Percentiles rank a stretch among this genome's conserved stretches.
Evolutionary conservation across 2,329 filamentous ascomycete genomes (phyloP).

Genomic region (Penicillium palitans): DNA sequence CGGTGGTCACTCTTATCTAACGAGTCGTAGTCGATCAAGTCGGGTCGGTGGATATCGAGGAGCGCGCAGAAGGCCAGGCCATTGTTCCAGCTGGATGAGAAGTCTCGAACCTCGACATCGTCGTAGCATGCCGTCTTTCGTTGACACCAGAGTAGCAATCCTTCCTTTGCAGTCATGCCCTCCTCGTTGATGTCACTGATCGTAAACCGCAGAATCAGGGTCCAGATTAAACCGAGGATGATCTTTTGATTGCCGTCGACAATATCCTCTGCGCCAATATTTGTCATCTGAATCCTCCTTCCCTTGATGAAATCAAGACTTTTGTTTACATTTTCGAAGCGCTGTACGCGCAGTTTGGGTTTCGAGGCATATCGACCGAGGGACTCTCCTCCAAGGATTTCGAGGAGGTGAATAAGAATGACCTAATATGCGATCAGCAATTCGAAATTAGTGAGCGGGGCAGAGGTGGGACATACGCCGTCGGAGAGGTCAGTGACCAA

Average conservation of each 20-base stretch:
- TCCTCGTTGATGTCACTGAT: slow-evolving; percentile 99
- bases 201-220: slow-evolving; percentile 93
- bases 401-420: slow-evolving; percentile 92
- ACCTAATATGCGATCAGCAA: slow-evolving; percentile 57
- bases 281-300: slow-evolving; percentile 92
- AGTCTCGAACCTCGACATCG: slow-evolving; percentile 92
- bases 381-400: slow-evolving; percentile 91
- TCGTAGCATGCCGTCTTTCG: slow-evolving; percentile 98
- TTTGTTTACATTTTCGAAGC: slow-evolving; percentile 97
- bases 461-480: slow-evolving; percentile 64
- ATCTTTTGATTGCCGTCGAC: slow-evolving; percentile 98
- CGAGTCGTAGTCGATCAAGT: slow-evolving; percentile 93
- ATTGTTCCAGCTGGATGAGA: slow-evolving; percentile 95
- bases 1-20: slow-evolving; percentile 92
- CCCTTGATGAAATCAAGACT: slow-evolving; percentile 91
- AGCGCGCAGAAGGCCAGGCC: slow-evolving; percentile 94
- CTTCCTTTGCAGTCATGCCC: slow-evolving; percentile 96
- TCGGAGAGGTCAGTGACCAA: slow-evolving; percentile 88
- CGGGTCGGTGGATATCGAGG: slow-evolving; percentile 93
- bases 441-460: neutral
- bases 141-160: slow-evolving; percentile 93
- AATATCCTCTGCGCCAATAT: slow-evolving; percentile 96
- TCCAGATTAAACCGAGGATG: slow-evolving; percentile 96
- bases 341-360: slow-evolving; percentile 92
- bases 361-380: slow-evolving; percentile 95